Evolutionary conservation across 2,329 filamentous ascomycete species (phyloP).

Genomic region (Peltaster fructicola): DNA sequence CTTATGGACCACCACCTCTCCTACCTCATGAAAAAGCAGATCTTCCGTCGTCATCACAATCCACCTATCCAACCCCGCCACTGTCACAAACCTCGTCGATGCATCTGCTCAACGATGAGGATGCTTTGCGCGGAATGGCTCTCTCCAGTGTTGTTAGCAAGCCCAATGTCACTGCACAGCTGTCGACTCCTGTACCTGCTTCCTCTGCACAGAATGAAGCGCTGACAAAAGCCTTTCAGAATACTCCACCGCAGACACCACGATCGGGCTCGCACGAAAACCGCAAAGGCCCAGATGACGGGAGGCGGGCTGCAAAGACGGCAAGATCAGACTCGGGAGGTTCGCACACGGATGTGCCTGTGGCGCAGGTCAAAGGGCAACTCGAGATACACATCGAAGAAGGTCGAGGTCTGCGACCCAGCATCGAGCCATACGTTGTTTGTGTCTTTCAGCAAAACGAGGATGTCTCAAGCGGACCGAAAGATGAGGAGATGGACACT

Average conservation of each 20-base stretch:
- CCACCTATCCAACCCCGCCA: constrained; percentile 24
- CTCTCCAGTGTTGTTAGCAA: constrained; percentile 47
- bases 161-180: constrained; percentile 47
- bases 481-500: constrained; percentile 35
- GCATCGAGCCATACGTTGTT: constrained; percentile 83
- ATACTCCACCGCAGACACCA: constrained; percentile 77
- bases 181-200: constrained; percentile 48
- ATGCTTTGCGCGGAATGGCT: constrained; percentile 20
- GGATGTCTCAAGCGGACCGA: constrained; percentile 76
- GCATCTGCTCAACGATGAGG: constrained; percentile 3
- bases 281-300: constrained; percentile 18
- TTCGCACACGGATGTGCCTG: constrained; percentile 31
- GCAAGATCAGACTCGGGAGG: constrained; percentile 17
- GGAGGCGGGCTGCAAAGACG: constrained; percentile 24
- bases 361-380: constrained; percentile 65
- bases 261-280: constrained; percentile 61
- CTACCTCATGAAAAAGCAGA: constrained; percentile 20
- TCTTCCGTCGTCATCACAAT: constrained; percentile 7
- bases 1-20: constrained; percentile 16
- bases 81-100: constrained; percentile 23
- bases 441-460: constrained; percentile 95
- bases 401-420: constrained; percentile 62
- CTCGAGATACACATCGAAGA: constrained; percentile 78
- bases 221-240: constrained; percentile 54
- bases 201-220: constrained; percentile 16